These are phyloP conservation scores for Tetrapisispora taiwanensis DNA, from an alignment of 805 yeast genomes.

Conservation along the genomic window DNA sequence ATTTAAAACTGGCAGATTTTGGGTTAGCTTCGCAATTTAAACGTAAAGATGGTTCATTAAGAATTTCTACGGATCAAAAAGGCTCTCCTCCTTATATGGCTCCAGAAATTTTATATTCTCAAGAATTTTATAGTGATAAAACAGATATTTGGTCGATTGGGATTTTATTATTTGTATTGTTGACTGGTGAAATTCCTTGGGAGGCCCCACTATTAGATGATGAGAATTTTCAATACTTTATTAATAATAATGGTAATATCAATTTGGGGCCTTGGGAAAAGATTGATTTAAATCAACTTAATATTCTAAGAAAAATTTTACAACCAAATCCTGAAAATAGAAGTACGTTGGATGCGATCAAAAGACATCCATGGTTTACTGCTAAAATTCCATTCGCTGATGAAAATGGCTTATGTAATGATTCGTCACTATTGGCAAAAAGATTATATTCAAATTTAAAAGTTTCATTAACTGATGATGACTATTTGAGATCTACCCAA, in stretches of 20 bases:
- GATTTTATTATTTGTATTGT: constrained; percentile 47
- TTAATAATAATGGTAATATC: constrained; percentile 38
- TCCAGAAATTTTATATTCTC: constrained; percentile 46
- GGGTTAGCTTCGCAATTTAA: constrained; percentile 59
- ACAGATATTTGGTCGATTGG: constrained; percentile 69
- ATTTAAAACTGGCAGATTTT: constrained; percentile 66
- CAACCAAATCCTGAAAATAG: constrained; percentile 40
- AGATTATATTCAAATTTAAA: constrained; percentile 42
- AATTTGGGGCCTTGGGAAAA: constrained; percentile 45
- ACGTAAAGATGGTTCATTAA: constrained; percentile 38
- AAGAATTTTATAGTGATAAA: constrained; percentile 43
- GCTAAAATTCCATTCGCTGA: constrained; percentile 36
- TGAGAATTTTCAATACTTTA: constrained; percentile 35
- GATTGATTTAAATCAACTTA: constrained; percentile 39
- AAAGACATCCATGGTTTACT: constrained; percentile 47
- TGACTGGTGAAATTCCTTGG: constrained; percentile 67
- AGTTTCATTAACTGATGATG: constrained; percentile 44
- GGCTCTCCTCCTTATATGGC: constrained; percentile 76
- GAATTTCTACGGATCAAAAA: constrained; percentile 44
- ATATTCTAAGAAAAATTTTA: constrained; percentile 43
- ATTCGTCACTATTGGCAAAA: constrained; percentile 42
- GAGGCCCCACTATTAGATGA: constrained; percentile 50
- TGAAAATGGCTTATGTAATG: constrained; percentile 41
- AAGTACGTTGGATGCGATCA: constrained; percentile 32
- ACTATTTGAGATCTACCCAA: constrained; percentile 26